A percentile compares a stretch with the other conserved stretches of the same genome.
Conservation (phyloP, 2,329 filamentous ascomycete genomes). For the Malbranchea zuffiana region DNA sequence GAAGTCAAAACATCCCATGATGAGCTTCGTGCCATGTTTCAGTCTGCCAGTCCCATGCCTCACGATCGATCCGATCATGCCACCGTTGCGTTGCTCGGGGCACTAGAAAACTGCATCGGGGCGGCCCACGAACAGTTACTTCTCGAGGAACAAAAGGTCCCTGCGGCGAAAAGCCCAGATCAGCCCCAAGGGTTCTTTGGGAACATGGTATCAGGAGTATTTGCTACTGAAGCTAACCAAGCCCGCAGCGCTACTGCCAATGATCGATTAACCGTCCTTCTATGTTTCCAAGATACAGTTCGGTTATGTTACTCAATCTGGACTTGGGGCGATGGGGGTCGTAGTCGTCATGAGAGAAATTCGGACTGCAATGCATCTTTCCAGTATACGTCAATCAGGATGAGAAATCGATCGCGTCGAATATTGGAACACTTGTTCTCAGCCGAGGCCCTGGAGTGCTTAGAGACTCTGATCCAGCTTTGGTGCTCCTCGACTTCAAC, state of each 20-base stretch:
- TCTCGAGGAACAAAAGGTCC: slow-evolving; percentile 59
- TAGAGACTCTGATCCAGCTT: slow-evolving; percentile 79
- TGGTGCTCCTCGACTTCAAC: slow-evolving; percentile 53
- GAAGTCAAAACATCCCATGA: slow-evolving; percentile 65
- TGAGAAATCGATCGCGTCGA: slow-evolving; percentile 78
- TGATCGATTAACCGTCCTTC: slow-evolving; percentile 77
- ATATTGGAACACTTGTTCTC: slow-evolving; percentile 87
- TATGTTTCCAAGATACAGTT: slow-evolving; percentile 95
- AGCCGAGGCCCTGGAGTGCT: slow-evolving; percentile 81
- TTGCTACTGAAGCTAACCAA: slow-evolving; percentile 65
- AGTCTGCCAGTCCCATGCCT: slow-evolving; percentile 28
- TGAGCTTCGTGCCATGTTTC: slow-evolving; percentile 47
- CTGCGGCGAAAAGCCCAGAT: slow-evolving; percentile 64
- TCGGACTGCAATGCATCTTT: slow-evolving; percentile 66
- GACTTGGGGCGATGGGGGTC: slow-evolving; percentile 67
- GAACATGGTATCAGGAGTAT: slow-evolving; percentile 87
- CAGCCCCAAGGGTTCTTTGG: slow-evolving; percentile 82
- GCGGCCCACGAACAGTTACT: slow-evolving; percentile 74
- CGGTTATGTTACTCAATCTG: slow-evolving; percentile 87
- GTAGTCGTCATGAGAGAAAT: slow-evolving; percentile 43
- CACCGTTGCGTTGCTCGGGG: slow-evolving; percentile 73
- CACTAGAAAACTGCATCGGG: slow-evolving; percentile 80
- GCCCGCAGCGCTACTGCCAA: slow-evolving; percentile 81
- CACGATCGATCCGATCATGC: slow-evolving; percentile 47
- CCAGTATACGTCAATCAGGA: slow-evolving; percentile 76